These are phyloP conservation scores for Piper betle DNA, from an alignment of 164 flowering plant genomes.

Conservation along the genomic window DNA sequence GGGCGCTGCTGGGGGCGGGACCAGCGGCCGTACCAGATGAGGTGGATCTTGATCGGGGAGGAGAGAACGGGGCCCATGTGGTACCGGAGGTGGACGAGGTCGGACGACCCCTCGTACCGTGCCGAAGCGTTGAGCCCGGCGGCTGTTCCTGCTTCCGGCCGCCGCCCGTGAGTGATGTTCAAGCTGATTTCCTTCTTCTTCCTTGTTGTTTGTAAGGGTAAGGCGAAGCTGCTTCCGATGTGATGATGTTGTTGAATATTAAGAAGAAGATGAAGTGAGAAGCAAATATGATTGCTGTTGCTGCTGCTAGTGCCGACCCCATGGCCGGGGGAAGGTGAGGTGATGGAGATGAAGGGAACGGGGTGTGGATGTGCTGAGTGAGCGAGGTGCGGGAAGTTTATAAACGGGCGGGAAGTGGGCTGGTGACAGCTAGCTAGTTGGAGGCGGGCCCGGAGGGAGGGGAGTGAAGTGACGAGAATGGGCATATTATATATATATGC, in stretches of 20 bases:
- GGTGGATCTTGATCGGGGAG: slow-evolving; percentile 53
- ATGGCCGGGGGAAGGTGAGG: background rate
- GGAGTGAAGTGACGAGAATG: too few relatives aligned
- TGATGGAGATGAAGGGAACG: background rate
- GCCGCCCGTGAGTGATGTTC: slow-evolving; percentile 27
- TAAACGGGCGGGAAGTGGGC: slow-evolving; percentile 22
- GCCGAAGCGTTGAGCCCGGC: slow-evolving; percentile 47
- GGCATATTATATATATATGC: too few relatives aligned
- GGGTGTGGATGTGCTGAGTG: background rate
- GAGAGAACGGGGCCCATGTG: slow-evolving; percentile 94
- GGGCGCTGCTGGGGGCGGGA: slow-evolving; percentile 30
- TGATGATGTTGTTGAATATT: slow-evolving; percentile 1
- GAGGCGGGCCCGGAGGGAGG: too few relatives aligned
- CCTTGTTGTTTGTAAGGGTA: slow-evolving; percentile 7
- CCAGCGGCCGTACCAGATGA: slow-evolving; percentile 90
- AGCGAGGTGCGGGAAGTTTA: slow-evolving; percentile 5
- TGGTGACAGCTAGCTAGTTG: slow-evolving; percentile 67
- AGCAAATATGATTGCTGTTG: background rate
- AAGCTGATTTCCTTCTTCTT: too few relatives aligned
- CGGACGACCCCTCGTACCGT: slow-evolving; percentile 78
- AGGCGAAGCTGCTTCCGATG: background rate
- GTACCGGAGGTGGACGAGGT: slow-evolving; percentile 58
- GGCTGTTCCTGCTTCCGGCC: slow-evolving; percentile 25
- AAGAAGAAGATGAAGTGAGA: too few relatives aligned
- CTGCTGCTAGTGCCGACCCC: slow-evolving; percentile 7